A percentile compares a stretch with the other conserved stretches of the same genome.
Conservation (phyloP, 768 basidiomycete genomes). For the Tricholoma sp. region DNA sequence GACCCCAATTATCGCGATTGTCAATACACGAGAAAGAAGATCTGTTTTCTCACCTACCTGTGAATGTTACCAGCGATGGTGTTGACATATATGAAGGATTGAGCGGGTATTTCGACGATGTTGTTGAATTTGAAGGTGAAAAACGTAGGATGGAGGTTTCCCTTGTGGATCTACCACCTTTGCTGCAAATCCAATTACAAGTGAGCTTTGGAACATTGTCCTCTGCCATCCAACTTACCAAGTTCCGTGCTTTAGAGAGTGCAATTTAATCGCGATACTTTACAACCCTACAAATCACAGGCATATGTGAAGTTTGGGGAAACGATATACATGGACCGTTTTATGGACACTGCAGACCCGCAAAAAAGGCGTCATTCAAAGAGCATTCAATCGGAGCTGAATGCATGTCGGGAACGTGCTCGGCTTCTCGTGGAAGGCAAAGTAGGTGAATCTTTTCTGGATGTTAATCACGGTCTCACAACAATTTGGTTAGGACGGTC, state of each 20-base stretch:
- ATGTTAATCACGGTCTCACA: background rate
- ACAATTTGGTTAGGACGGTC: slow-evolving; percentile 44
- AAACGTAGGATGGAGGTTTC: slow-evolving; percentile 86
- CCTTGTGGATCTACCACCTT: slow-evolving; percentile 79
- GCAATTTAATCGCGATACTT: slow-evolving; percentile 89
- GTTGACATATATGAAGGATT: slow-evolving; percentile 94
- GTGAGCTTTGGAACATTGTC: slow-evolving; percentile 34
- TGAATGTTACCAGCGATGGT: slow-evolving; percentile 86
- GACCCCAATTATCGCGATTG: slow-evolving; percentile 36
- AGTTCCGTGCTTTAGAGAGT: slow-evolving; percentile 54
- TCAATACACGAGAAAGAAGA: slow-evolving; percentile 85
- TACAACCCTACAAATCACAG: slow-evolving; percentile 93
- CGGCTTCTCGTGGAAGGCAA: slow-evolving; percentile 66
- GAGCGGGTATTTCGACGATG: slow-evolving; percentile 85
- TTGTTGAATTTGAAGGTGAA: slow-evolving; percentile 82
- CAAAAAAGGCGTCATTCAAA: slow-evolving; percentile 70
- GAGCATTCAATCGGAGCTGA: slow-evolving; percentile 62
- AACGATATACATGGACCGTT: slow-evolving; percentile 87
- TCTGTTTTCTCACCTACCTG: slow-evolving; percentile 87
- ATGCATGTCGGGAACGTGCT: slow-evolving; percentile 58
- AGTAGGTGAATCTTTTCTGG: slow-evolving; percentile 35
- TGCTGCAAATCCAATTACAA: slow-evolving; percentile 95
- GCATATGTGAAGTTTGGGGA: slow-evolving; percentile 90
- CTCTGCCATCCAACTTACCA: background rate
- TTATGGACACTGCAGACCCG: slow-evolving; percentile 70